Evolutionary conservation across 805 yeast species (phyloP).

Genomic region (Suhomyces sp.): DNA sequence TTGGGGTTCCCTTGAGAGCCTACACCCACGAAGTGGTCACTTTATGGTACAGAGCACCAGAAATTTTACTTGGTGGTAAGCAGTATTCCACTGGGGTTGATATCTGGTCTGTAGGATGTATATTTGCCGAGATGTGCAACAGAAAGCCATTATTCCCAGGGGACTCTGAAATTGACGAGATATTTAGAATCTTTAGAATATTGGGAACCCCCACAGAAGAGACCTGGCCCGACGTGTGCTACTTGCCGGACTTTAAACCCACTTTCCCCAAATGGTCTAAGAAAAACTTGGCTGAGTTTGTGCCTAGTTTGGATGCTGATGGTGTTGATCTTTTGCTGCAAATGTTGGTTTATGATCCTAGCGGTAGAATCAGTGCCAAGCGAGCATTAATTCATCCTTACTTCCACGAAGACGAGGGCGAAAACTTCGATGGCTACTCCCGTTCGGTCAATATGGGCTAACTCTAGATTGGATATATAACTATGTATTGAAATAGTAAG

Average conservation of each 20-base stretch:
- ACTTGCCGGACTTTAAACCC: conserved; percentile 88
- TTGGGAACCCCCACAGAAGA: conserved; percentile 94
- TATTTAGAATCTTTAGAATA: conserved; percentile 85
- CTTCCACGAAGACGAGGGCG: conserved; percentile 54
- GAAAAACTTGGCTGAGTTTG: conserved; percentile 64
- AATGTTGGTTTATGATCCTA: conserved; percentile 87
- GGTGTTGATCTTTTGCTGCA: conserved; percentile 82
- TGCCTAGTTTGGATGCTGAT: conserved; percentile 75
- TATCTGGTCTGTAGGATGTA: conserved; percentile 98
- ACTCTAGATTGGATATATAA: background rate
- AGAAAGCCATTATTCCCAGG: conserved; percentile 96
- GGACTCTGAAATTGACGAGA: conserved; percentile 95
- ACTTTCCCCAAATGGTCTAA: conserved; percentile 90
- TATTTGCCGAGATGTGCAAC: conserved; percentile 96
- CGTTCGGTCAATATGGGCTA: conserved; percentile 42
- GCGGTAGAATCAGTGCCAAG: conserved; percentile 89
- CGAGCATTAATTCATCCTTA: conserved; percentile 89
- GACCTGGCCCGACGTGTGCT: conserved; percentile 90
- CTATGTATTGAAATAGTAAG: background rate
- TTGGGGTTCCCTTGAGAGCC: conserved; percentile 94
- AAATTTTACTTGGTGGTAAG: conserved; percentile 90
- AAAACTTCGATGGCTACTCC: conserved; percentile 28
- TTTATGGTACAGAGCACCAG: conserved; percentile 97
- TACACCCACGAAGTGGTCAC: conserved; percentile 98
- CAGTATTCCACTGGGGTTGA: conserved; percentile 98